Evolutionary conservation across 2,329 filamentous ascomycete species (phyloP).

Genomic region (Hypoxylon sp.): DNA sequence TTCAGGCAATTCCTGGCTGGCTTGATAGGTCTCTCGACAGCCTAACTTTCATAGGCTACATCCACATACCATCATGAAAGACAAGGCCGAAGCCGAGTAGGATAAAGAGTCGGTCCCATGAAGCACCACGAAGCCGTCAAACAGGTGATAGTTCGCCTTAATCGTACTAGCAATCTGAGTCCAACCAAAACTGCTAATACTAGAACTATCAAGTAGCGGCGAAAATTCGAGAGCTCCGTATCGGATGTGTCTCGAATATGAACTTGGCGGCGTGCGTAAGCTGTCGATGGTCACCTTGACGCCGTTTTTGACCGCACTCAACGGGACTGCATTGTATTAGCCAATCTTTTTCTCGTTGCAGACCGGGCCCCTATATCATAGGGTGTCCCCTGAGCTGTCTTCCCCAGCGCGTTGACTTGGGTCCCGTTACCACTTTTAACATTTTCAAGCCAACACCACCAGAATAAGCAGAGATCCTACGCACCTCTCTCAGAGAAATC

Average conservation of each 20-base stretch:
- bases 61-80: constrained; percentile 83
- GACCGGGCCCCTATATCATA: not conserved
- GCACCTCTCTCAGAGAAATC: constrained; percentile 72
- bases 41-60: not conserved
- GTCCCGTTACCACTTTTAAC: not conserved
- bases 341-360: not conserved
- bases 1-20: too few relatives aligned
- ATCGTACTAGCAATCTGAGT: constrained; percentile 85
- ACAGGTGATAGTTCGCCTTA: constrained; percentile 86
- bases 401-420: not conserved
- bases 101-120: constrained; percentile 92
- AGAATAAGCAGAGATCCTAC: constrained; percentile 32
- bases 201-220: constrained; percentile 88
- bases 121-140: constrained; percentile 91
- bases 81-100: constrained; percentile 90
- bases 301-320: constrained; percentile 68
- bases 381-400: not conserved
- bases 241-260: constrained; percentile 84
- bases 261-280: constrained; percentile 83
- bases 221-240: constrained; percentile 89
- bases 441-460: not conserved
- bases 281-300: constrained; percentile 71
- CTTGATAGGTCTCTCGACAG: not conserved
- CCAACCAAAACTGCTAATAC: constrained; percentile 89
- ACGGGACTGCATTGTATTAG: constrained; percentile 57